Base-by-base conservation (phyloP, 2,329 filamentous ascomycete species). In the Paracoccidioides brasiliensis region DNA sequence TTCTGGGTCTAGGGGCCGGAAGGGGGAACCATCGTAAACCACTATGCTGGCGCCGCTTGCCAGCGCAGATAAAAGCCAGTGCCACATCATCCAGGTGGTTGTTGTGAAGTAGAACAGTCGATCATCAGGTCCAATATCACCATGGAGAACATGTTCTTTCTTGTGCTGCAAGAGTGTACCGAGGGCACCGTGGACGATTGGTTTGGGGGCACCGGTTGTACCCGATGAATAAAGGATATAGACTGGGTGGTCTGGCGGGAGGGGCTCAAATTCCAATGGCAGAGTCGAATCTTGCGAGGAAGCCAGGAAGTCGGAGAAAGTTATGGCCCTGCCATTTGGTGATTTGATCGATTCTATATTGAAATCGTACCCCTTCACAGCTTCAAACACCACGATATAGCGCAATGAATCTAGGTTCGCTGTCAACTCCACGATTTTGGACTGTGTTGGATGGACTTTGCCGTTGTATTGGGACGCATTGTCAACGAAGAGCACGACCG, bases 21-120 rank as follows among this genome's bases (percentile, higher is more conserved):
- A 97, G 0, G 93, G 93, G 0, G 88, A 95, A 50, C 93, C 93
- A 54, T 95, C 88, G 71, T 96, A 98, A 3, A 97, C 78, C 22
- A 97, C 79, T 10, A 97, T 76, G 0, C 88, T 91, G 9, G 87
- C 81, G 54, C 91, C 91, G 35, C 82, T 84, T 8, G 90, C 87
- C 3, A 97, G 81, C 5, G 85, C 88, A 0, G 88, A 91, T 22
- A 96, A 80, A 43, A 90, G 84, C 90, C 91, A 97, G 69, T 97
- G 91, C 90, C 90, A 96, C 91, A 97, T 97, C 90, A 98, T 97
- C 93, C 90, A 96, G 0, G 89, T 94, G 9, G 86, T 90, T 3
- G 90, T 96, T 0, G 90, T 95, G 73, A 90, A 96, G 74, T 96
- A 96, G 70, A 96, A 87, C 66, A 96, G 78, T 22, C 85, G 80